phyloP scores from a whole-genome alignment of 495 filamentous ascomycete genomes.

The Tuber calosporum region DNA sequence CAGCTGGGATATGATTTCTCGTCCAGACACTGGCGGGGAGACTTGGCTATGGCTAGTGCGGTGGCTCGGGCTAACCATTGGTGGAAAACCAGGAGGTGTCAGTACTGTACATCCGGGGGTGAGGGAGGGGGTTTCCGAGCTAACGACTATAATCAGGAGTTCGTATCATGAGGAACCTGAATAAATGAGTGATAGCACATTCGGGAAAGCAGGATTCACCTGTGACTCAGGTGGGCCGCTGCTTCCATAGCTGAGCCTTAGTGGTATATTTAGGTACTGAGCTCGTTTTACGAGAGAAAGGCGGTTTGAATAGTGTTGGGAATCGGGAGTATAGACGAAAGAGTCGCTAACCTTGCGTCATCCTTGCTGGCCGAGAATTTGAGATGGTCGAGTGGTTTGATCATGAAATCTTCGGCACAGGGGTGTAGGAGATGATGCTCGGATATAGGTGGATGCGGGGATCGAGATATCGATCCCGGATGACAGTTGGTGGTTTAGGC shows the following conservation, averaged over 20 bases:
- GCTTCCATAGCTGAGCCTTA: neutral
- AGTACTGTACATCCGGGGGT: neutral
- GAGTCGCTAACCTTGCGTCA: neutral
- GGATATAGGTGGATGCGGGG: neutral
- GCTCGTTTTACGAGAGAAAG: neutral
- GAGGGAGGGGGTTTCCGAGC: neutral
- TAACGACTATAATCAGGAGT: neutral
- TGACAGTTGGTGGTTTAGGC: neutral
- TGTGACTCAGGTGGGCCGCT: neutral
- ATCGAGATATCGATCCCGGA: neutral
- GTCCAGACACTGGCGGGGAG: neutral
- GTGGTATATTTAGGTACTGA: neutral
- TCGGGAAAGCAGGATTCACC: neutral
- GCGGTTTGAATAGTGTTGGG: neutral
- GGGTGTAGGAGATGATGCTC: neutral
- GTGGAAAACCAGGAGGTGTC: neutral
- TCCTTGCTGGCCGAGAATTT: neutral
- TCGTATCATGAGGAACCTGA: neutral
- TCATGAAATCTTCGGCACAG: neutral
- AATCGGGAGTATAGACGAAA: neutral
- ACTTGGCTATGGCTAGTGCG: neutral
- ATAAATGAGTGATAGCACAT: neutral
- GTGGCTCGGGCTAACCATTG: neutral
- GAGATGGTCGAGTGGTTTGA: neutral
- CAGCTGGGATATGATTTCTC: neutral